Percentiles rank a stretch among this genome's conserved stretches.
Evolutionary conservation across 1,284 basidiomycete species (phyloP).

Genomic region (Cerrena zonata): DNA sequence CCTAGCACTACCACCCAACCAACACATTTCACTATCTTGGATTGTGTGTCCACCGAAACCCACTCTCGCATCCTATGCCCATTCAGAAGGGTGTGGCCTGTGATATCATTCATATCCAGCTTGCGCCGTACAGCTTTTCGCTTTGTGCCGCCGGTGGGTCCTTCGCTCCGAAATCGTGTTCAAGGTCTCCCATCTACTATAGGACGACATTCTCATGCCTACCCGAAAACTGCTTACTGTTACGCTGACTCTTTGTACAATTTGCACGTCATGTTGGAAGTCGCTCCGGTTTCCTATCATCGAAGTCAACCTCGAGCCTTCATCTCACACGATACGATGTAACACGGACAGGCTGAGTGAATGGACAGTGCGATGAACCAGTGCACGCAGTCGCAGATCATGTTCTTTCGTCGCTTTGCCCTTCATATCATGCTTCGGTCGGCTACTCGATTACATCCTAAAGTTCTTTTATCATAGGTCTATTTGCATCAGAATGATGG

Average conservation of each 20-base stretch:
- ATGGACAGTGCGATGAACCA: background rate
- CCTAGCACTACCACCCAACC: background rate
- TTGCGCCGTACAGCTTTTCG: background rate
- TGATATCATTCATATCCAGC: background rate
- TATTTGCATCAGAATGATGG: background rate
- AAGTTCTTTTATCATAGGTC: background rate
- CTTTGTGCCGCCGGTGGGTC: background rate
- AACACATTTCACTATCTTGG: background rate
- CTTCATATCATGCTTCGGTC: background rate
- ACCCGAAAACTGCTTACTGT: background rate
- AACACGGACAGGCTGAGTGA: background rate
- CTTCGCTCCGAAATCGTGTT: background rate
- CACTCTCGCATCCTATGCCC: background rate
- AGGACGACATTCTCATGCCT: background rate
- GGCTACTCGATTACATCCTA: background rate
- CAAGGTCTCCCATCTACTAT: background rate
- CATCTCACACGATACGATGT: background rate
- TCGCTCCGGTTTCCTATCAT: conserved; percentile 1
- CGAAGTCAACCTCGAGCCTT: background rate
- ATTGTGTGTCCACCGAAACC: background rate
- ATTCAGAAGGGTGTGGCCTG: background rate
- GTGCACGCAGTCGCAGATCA: conserved; percentile 1
- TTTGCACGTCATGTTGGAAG: conserved; percentile 1
- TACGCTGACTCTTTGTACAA: background rate
- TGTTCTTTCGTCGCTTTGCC: background rate